Conservation (phyloP, 306 rosid genomes). For the Urtica urens region DNA sequence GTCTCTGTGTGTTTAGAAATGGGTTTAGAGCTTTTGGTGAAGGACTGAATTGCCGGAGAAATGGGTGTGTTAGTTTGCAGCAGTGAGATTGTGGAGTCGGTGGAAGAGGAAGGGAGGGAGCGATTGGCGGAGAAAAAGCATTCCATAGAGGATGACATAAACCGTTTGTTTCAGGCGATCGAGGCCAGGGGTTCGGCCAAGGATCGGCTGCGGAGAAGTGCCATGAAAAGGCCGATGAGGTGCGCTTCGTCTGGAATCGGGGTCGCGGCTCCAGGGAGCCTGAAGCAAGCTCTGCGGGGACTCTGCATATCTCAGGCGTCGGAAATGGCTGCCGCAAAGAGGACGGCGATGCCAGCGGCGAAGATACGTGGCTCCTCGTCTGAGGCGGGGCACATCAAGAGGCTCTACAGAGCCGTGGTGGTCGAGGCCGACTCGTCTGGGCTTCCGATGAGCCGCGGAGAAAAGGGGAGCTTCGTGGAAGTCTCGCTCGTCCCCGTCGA, state of each 20-base stretch:
- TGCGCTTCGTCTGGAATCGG: constrained; percentile 81
- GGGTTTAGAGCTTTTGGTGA: constrained; percentile 25
- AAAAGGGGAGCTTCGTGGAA: constrained; percentile 60
- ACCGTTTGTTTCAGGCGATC: constrained; percentile 81
- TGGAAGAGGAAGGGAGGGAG: constrained; percentile 44
- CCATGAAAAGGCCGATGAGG: constrained; percentile 86
- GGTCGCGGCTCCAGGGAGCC: constrained; percentile 82
- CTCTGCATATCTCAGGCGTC: constrained; percentile 96
- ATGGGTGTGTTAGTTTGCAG: constrained; percentile 45
- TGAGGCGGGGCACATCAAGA: constrained; percentile 83
- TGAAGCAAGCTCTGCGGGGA: constrained; percentile 98
- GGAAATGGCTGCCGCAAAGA: constrained; percentile 94
- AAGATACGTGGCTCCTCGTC: constrained; percentile 71
- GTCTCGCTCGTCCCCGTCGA: constrained; percentile 75
- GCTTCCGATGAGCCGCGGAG: constrained; percentile 34
- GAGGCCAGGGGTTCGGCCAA: constrained; percentile 43
- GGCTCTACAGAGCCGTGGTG: constrained; percentile 65
- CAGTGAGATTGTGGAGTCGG: constrained; percentile 72
- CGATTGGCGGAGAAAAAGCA: constrained; percentile 41
- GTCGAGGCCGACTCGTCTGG: constrained; percentile 41
- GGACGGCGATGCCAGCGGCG: constrained; percentile 56
- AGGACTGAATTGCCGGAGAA: constrained; percentile 19
- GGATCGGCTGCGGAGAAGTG: constrained; percentile 53
- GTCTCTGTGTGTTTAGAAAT: constrained; percentile 32
- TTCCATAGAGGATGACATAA: constrained; percentile 85